Evolutionary conservation across 495 filamentous ascomycete species (phyloP).

Genomic region (Penicillium lividum): DNA sequence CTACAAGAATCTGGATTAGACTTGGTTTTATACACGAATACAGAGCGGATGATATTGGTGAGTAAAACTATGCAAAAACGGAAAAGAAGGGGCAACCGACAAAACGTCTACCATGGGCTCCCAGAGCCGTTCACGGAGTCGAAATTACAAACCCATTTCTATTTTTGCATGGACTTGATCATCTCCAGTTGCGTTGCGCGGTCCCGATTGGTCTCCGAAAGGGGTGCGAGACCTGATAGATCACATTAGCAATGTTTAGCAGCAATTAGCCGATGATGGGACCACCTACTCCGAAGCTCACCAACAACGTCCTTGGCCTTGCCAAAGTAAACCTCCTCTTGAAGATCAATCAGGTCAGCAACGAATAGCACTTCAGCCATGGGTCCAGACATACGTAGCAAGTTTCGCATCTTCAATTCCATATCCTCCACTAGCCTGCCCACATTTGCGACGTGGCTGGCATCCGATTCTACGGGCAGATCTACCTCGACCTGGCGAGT

Average conservation of each 20-base stretch:
- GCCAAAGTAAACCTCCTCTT: slow-evolving; percentile 97
- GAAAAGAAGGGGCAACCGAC: background rate
- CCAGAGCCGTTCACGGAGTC: slow-evolving; percentile 9
- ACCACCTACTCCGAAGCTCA: slow-evolving; percentile 77
- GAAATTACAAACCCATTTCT: slow-evolving; percentile 13
- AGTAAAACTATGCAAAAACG: slow-evolving; percentile 25
- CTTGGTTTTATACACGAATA: slow-evolving; percentile 7
- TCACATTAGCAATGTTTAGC: slow-evolving; percentile 2
- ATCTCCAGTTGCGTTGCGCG: slow-evolving; percentile 87
- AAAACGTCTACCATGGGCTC: slow-evolving; percentile 14
- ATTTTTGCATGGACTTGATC: slow-evolving; percentile 60
- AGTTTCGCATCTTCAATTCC: slow-evolving; percentile 99
- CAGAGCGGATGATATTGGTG: slow-evolving; percentile 15
- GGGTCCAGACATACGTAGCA: slow-evolving; percentile 63
- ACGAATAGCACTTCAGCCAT: background rate
- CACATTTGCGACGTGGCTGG: slow-evolving; percentile 93
- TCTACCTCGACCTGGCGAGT: slow-evolving; percentile 93
- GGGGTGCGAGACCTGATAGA: slow-evolving; percentile 63
- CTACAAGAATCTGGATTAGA: background rate
- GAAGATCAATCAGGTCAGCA: slow-evolving; percentile 16
- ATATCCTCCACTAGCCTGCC: slow-evolving; percentile 97
- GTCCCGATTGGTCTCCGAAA: slow-evolving; percentile 85
- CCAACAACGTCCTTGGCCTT: slow-evolving; percentile 99
- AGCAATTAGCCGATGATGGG: background rate
- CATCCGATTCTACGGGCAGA: slow-evolving; percentile 84